These are phyloP conservation scores for Pichia sp. DNA, from an alignment of 1,139 yeast genomes.

Conservation along the genomic window DNA sequence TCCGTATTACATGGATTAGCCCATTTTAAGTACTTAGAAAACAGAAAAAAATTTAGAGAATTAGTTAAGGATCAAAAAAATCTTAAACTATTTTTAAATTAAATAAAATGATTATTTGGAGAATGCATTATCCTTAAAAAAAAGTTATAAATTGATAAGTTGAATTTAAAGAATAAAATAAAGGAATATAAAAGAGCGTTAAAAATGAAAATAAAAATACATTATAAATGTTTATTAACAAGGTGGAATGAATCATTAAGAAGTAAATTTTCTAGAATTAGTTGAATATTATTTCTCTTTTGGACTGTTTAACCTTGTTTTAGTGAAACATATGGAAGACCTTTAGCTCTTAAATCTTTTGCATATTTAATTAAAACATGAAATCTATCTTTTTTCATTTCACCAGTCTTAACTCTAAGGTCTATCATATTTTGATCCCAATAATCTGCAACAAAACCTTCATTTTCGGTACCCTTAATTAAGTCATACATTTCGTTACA, in stretches of 20 bases:
- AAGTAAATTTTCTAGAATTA: too few relatives aligned
- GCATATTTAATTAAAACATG: conserved; percentile 26
- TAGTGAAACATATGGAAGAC: conserved; percentile 21
- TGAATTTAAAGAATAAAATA: not conserved
- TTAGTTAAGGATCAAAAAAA: not conserved
- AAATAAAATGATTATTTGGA: too few relatives aligned
- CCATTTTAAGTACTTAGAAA: conserved; percentile 43
- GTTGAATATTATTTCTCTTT: not conserved
- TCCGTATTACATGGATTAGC: conserved; percentile 52
- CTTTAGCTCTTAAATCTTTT: conserved; percentile 18
- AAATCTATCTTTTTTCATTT: conserved; percentile 25
- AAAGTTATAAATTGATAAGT: too few relatives aligned
- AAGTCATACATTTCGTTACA: conserved; percentile 26
- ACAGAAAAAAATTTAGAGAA: conserved; percentile 17
- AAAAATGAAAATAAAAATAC: not conserved
- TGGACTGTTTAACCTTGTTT: conserved; percentile 8
- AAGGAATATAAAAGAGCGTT: not conserved
- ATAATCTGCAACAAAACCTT: conserved; percentile 28
- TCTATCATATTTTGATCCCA: conserved; percentile 26
- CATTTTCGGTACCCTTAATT: conserved; percentile 22
- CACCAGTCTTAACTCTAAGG: conserved; percentile 21
- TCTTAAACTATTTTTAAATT: not conserved
- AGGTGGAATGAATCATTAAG: too few relatives aligned
- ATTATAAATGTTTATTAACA: too few relatives aligned
- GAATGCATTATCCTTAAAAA: too few relatives aligned